Conservation (phyloP, 768 basidiomycete genomes). For the Macrolepiota albuminosa region DNA sequence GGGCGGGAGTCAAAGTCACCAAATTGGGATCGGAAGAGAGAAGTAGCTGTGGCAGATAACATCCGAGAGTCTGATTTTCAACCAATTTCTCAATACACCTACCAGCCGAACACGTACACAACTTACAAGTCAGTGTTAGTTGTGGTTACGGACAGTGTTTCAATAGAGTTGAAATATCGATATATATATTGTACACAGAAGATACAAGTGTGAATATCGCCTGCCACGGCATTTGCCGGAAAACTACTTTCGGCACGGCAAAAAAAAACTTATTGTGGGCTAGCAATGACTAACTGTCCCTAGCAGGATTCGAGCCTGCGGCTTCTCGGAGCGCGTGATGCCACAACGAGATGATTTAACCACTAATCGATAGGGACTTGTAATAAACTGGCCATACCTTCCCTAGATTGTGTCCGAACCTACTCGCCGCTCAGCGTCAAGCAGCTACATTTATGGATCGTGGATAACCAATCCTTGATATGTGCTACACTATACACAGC, state of each 20-base stretch:
- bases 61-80: too few species aligned
- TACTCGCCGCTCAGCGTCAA: background rate
- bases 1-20: too few species aligned
- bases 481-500: background rate
- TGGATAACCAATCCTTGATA: background rate
- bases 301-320: conserved; percentile 23
- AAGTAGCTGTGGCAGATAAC: too few species aligned
- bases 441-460: background rate
- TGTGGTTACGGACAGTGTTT: too few species aligned
- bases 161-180: too few species aligned
- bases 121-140: too few species aligned
- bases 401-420: background rate
- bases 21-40: too few species aligned
- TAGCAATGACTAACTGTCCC: conserved; percentile 7
- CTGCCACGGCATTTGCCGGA: too few species aligned
- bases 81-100: too few species aligned
- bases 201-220: too few species aligned
- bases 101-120: too few species aligned
- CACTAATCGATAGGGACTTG: conserved; percentile 10
- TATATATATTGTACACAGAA: too few species aligned
- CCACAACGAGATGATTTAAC: conserved; percentile 22
- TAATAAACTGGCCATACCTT: fast-evolving
- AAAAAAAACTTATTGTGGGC: conserved; percentile 3
- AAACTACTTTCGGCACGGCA: background rate
- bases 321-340: conserved; percentile 17